Evolutionary conservation across 2,329 filamentous ascomycete genomes (phyloP), one percentile per base, ranked within the genome.

Genomic region (Metarhizium brunneum): DNA sequence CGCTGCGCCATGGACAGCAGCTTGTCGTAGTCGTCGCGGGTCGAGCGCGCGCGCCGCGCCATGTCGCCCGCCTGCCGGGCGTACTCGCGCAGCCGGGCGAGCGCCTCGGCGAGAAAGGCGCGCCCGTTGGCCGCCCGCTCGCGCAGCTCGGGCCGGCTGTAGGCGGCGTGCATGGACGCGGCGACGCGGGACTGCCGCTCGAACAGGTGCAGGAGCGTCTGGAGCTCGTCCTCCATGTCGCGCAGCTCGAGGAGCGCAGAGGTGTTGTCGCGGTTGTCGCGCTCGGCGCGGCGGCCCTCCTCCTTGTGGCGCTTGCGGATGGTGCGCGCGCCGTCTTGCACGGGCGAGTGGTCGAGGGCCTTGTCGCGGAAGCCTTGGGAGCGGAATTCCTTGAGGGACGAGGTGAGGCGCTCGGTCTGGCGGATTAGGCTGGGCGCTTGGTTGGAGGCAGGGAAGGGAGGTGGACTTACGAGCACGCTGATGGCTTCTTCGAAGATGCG

Each of bases 401-500:
- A 76, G 0, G 82, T 86, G 69, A 85, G 81, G 18, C 79, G 76
- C 62, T 86, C 83, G 1, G 79, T 84, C 80, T 84, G 57, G 25
- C 3, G 16, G 45, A 18, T 30, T 32, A 13, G 30, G 4, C n/a
- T 18, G 3, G 25, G 10, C 14, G 20, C 2, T 29, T 13, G 14
- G 6, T 13, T 2, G 11, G 40, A 6, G 14, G 40, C 20, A 8
- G 5, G 30, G 18, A 13, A 13, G 29, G 14, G 8, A 4, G 53
- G 54, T 13, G 29, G 0, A 56, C 71, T 49, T 65, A 84, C 82
- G 59, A 86, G 62, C 25, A 85, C 79, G 13, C 82, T 83, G 36
- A 86, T 82, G 5, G 82, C 83, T 58, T 86, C 83, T 60, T 85
- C 82, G 50, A 86, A 86, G 1, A 86, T 82, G 2, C 82, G 77